phyloP scores from a whole-genome alignment of 148 eudicot species.

The Rhododendron molle region DNA sequence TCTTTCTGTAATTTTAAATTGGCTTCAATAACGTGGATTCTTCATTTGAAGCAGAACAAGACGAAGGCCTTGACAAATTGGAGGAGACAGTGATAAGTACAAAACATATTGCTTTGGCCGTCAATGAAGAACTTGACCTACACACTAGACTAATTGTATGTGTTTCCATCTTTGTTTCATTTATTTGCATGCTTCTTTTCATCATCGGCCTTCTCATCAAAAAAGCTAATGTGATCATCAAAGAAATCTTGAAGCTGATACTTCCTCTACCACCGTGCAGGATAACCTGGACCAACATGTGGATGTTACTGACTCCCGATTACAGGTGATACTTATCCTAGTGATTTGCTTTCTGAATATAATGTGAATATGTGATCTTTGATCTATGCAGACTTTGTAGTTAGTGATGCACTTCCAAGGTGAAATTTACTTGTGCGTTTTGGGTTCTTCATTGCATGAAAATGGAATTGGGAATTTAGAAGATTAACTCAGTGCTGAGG shows the following conservation, averaged over 20 bases:
- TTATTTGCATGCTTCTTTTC: neutral
- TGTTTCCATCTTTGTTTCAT: neutral
- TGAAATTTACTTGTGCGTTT: neutral
- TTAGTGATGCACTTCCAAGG: neutral
- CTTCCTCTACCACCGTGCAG: slow-evolving; percentile 29
- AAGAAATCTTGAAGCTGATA: neutral
- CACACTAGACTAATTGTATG: slow-evolving; percentile 83
- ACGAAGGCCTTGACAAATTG: slow-evolving; percentile 84
- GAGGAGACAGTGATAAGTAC: slow-evolving; percentile 87
- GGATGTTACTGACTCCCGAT: slow-evolving; percentile 67
- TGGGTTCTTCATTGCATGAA: neutral
- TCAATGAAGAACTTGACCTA: slow-evolving; percentile 87
- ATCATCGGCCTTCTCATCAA: neutral
- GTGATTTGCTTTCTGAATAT: neutral
- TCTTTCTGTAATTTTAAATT: neutral
- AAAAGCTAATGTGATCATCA: neutral
- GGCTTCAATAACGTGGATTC: neutral
- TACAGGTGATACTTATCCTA: slow-evolving; percentile 47
- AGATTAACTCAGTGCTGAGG: neutral
- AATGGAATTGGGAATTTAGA: neutral
- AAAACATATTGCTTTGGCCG: slow-evolving; percentile 89
- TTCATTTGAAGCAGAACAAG: slow-evolving; percentile 68
- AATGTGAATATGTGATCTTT: neutral
- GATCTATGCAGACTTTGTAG: neutral
- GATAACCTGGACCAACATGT: slow-evolving; percentile 78